Evolutionary conservation across 2,329 filamentous ascomycete species (phyloP).

Genomic region (Penicillium paneum): DNA sequence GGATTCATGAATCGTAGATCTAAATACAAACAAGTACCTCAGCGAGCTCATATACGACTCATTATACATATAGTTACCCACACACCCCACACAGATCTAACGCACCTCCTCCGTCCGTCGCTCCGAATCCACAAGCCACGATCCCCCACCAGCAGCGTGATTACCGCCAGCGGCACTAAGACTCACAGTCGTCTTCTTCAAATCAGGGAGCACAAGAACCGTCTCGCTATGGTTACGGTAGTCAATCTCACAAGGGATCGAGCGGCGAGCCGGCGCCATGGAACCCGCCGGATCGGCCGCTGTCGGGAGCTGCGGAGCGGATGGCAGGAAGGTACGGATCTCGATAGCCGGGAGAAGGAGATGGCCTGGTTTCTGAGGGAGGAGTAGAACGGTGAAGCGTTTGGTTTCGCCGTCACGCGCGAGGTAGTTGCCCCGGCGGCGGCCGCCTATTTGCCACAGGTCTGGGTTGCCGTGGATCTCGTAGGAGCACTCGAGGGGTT

Average conservation of each 20-base stretch:
- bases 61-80: neutral
- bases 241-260: slow-evolving; percentile 70
- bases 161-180: slow-evolving; percentile 62
- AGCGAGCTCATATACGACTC: neutral
- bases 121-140: slow-evolving; percentile 65
- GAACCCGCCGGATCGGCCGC: slow-evolving; percentile 15
- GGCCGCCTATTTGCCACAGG: slow-evolving; percentile 80
- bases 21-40: slow-evolving; percentile 6
- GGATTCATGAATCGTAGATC: slow-evolving; percentile 21
- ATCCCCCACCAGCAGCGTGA: slow-evolving; percentile 49
- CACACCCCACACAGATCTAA: slow-evolving; percentile 1
- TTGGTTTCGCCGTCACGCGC: slow-evolving; percentile 46
- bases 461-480: slow-evolving; percentile 73
- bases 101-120: slow-evolving; percentile 23
- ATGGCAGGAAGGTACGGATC: slow-evolving; percentile 61
- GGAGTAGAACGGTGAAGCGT: slow-evolving; percentile 67
- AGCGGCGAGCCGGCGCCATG: slow-evolving; percentile 24
- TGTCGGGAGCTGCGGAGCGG: slow-evolving; percentile 24
- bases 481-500: slow-evolving; percentile 72
- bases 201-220: slow-evolving; percentile 69
- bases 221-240: slow-evolving; percentile 74
- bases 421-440: slow-evolving; percentile 72
- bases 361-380: slow-evolving; percentile 75
- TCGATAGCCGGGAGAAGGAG: slow-evolving; percentile 77
- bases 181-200: slow-evolving; percentile 69